Evolutionary conservation across 225 moss, liverwort and hornwort species (phyloP), one percentile per base, ranked within the genome.

Genomic region (Pleurozium schreberi): DNA sequence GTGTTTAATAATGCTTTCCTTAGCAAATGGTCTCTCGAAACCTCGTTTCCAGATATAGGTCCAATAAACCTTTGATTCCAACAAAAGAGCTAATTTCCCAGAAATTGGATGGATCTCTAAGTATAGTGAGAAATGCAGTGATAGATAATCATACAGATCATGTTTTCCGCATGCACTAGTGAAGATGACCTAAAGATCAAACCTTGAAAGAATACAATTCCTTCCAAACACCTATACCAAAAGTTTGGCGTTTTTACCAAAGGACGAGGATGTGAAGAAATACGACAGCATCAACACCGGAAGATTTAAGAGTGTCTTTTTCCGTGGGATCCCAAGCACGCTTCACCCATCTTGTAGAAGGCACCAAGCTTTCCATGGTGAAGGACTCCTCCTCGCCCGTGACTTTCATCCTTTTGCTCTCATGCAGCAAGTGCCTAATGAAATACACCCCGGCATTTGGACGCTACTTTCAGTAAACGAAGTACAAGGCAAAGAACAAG

Each of bases 401-500:
- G 3, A 47, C 75, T 28, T 88, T 87, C 20, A 47, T 53, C 17
- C 92, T 85, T 73, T 84, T 90, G 45, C 90, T 88, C 79, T 93
- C 90, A 50, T 92, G 92, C 83, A 98, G 89, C 89, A 98, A 82
- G 88, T 97, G 93, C 77, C 95, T 92, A 5, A 96, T 93, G 90
- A 94, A 98, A 89, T 98, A 98, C 43, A 98, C 98, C 26, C 97
- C 98, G 14, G 97, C 98, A 93, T 98, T 98, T 55, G 90, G 91
- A 73, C 91, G 96, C 88, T 97, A 96, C 93, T 96, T 96, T 64
- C 97, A 85, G 86, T 97, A 96, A 31, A 98, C 84, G 13, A 96
- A 98, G 89, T 95, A 98, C 31, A 98, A n/a, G 6, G 86, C 62
- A 49, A 98, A 91, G 84, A 98, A 98, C 30, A 97, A 45, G 26